phyloP scores from a whole-genome alignment of 2,329 filamentous ascomycete species.

The Sporothrix variecibatus region DNA sequence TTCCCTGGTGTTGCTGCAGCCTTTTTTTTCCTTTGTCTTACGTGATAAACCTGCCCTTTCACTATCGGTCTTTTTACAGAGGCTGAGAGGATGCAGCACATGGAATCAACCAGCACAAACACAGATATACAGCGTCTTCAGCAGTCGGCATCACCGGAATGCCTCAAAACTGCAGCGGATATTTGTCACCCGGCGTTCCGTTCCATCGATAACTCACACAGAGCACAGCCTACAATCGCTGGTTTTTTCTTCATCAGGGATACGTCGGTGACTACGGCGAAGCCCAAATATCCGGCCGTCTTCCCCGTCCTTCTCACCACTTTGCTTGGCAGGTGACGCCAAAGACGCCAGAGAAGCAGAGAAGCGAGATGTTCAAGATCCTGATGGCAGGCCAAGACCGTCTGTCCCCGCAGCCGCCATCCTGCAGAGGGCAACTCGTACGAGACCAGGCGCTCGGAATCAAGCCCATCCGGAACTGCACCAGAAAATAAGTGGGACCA shows the following conservation, averaged over 20 bases:
- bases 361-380: not conserved
- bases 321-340: not conserved
- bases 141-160: not conserved
- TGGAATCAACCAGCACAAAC: not conserved
- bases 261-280: not conserved
- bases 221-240: not conserved
- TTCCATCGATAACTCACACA: not conserved
- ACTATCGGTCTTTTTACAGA: not conserved
- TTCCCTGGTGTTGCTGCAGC: not conserved
- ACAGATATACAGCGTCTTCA: not conserved
- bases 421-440: conserved; percentile 4
- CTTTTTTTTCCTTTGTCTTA: not conserved
- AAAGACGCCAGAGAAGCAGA: not conserved
- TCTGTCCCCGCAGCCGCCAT: conserved; percentile 2
- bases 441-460: conserved; percentile 21
- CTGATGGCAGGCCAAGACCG: not conserved
- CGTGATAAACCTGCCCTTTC: too few relatives aligned
- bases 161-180: not conserved
- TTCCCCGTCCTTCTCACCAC: not conserved
- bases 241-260: not conserved
- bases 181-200: not conserved
- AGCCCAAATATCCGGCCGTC: not conserved
- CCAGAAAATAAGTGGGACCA: not conserved
- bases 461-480: not conserved
- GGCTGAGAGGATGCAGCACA: not conserved